Evolutionary conservation across 768 basidiomycete genomes (phyloP), one percentile per base, ranked within the genome.

Genomic region (Clavulina sp.): DNA sequence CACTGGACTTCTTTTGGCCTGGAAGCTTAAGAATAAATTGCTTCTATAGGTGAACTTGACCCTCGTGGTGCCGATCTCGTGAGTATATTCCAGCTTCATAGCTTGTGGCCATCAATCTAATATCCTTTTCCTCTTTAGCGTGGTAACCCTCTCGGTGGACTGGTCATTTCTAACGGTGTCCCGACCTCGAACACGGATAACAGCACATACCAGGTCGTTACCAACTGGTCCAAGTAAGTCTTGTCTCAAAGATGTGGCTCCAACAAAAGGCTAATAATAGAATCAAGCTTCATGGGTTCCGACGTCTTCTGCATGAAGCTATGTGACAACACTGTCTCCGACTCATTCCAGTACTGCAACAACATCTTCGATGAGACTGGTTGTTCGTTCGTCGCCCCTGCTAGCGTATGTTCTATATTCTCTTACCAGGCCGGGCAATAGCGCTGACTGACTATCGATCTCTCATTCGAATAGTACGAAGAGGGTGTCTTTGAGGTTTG

Each of bases 31-130:
- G n/a, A n/a, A n/a, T n/a, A n/a, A n/a, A n/a, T n/a, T 9, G 85
- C 88, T 58, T 73, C 59, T 31, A 85, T 86, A 57, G 85, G 16
- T 6, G 34, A 56, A 54, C 28, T 56, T 33, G 55, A 56, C 48
- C 55, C 55, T 28, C 55, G 54, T 38, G 55, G 55, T 50, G 55
- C 55, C 30, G 55, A 56, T 32, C 7, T 9, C 26, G 48, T 49
- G 16, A 1, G 43, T 24, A 33, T 30, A 16, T 9, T 34, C 28
- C 31, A 30, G 19, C 28, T 33, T 29, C 48, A 31, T 49, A 24
- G 31, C 24, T 49, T 38, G 34, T 38, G 34, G 13, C 43, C 43
- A 46, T 46, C 16, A 16, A 9, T 46, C 13, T 26, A 28, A 9
- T 46, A 24, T 13, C 26, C 24, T 13, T n/a, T 46, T 9, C 13